phyloP scores from a whole-genome alignment of 2,329 filamentous ascomycete species.

The Cryphonectria parasitica region DNA sequence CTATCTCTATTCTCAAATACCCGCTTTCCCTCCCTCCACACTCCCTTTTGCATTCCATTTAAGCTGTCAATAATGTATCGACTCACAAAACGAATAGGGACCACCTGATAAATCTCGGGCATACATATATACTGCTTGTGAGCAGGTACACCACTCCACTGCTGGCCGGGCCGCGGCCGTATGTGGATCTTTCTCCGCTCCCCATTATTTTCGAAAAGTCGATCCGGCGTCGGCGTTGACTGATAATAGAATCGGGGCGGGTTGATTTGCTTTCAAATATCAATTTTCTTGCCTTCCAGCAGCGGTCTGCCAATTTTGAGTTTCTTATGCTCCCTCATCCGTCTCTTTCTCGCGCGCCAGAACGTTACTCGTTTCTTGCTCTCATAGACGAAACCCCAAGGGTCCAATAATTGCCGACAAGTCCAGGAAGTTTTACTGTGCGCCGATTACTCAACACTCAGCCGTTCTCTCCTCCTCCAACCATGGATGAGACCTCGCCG shows the following conservation, averaged over 20 bases:
- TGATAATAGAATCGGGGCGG: background rate
- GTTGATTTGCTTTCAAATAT: background rate
- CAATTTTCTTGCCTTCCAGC: background rate
- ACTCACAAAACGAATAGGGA: background rate
- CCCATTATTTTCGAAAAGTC: background rate
- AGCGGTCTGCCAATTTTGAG: background rate
- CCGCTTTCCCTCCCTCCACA: background rate
- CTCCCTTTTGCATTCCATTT: background rate
- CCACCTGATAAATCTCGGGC: background rate
- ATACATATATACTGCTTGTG: background rate
- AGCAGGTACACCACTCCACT: background rate
- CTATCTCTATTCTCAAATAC: background rate
- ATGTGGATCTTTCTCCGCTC: conserved; percentile 1
- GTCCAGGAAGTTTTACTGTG: background rate
- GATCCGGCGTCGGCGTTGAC: background rate
- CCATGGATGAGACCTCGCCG: conserved; percentile 43
- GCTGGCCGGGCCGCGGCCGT: background rate
- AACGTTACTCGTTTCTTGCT: background rate
- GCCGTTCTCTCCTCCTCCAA: background rate
- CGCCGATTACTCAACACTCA: too few species aligned
- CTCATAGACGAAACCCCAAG: background rate
- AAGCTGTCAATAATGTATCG: background rate
- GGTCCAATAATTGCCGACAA: background rate
- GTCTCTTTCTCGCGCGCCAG: background rate
- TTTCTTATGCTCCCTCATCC: background rate